Evolutionary conservation across 306 rosid species (phyloP).

Genomic region (Dicorynia guianensis): DNA sequence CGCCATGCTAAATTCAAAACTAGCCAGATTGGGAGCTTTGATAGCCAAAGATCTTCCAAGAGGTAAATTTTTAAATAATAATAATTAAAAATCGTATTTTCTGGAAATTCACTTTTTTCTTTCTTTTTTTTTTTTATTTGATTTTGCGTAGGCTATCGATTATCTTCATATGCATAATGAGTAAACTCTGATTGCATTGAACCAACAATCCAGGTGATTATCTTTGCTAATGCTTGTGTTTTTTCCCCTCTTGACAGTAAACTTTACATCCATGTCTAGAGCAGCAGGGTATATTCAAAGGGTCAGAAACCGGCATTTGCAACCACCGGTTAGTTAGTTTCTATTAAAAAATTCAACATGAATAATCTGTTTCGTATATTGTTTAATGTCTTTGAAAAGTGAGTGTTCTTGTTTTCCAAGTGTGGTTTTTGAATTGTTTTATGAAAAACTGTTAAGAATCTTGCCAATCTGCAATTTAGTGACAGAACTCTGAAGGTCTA

Average conservation of each 20-base stretch:
- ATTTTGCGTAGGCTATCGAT: not conserved
- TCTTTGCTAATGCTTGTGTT: not conserved
- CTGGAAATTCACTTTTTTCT: not conserved
- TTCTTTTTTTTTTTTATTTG: not conserved
- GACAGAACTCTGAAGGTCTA: not conserved
- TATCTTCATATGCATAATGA: not conserved
- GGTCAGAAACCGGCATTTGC: constrained; percentile 9
- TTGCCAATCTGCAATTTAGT: not conserved
- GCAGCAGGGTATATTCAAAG: constrained; percentile 29
- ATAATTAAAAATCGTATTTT: not conserved
- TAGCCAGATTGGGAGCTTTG: constrained; percentile 45
- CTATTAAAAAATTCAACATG: not conserved
- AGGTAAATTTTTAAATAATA: constrained; percentile 23
- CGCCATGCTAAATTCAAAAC: constrained; percentile 40
- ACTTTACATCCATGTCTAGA: constrained; percentile 30
- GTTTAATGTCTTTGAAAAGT: not conserved
- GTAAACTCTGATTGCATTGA: constrained; percentile 3
- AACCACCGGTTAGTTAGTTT: constrained; percentile 42
- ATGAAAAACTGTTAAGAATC: too few relatives aligned
- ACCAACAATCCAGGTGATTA: not conserved
- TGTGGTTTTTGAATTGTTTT: too few relatives aligned
- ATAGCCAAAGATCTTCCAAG: constrained; percentile 33
- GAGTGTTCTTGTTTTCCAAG: not conserved
- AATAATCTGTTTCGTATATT: not conserved
- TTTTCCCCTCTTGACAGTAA: constrained; percentile 41